Percentiles rank a stretch among this genome's conserved stretches.
These are phyloP conservation scores for Tolypocladium pustulatum DNA, from an alignment of 2,329 filamentous ascomycete species.

Conservation along the genomic window DNA sequence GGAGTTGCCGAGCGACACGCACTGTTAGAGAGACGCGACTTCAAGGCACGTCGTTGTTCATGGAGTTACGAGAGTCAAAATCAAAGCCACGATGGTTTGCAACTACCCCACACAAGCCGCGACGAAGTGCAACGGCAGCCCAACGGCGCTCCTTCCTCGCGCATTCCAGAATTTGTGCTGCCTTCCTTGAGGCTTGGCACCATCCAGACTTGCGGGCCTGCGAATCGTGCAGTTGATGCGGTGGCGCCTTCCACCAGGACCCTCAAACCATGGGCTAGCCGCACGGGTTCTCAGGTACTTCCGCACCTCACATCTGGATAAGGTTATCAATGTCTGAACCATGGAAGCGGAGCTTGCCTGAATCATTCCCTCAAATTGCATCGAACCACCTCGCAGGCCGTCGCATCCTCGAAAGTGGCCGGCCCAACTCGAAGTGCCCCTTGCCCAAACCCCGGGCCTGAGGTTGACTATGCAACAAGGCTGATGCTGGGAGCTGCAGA, in stretches of 20 bases:
- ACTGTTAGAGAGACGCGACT: background rate
- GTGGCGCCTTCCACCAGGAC: too few relatives aligned
- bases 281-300: background rate
- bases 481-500: background rate
- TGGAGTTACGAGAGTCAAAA: background rate
- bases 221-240: background rate
- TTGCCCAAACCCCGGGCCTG: background rate
- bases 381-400: background rate
- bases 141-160: background rate
- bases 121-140: background rate
- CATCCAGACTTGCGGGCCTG: background rate
- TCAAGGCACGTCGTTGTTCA: background rate
- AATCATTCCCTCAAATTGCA: background rate
- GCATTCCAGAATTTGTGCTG: background rate
- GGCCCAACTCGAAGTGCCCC: background rate
- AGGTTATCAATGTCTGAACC: background rate
- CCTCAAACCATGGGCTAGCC: background rate
- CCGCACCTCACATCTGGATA: background rate
- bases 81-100: background rate
- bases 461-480: background rate
- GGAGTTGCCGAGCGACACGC: background rate
- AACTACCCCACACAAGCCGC: background rate
- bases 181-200: background rate
- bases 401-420: background rate
- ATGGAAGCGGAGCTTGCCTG: background rate